These are phyloP conservation scores for Coemansia sp. DNA, from an alignment of 192 early-diverging fungal species.

Conservation along the genomic window DNA sequence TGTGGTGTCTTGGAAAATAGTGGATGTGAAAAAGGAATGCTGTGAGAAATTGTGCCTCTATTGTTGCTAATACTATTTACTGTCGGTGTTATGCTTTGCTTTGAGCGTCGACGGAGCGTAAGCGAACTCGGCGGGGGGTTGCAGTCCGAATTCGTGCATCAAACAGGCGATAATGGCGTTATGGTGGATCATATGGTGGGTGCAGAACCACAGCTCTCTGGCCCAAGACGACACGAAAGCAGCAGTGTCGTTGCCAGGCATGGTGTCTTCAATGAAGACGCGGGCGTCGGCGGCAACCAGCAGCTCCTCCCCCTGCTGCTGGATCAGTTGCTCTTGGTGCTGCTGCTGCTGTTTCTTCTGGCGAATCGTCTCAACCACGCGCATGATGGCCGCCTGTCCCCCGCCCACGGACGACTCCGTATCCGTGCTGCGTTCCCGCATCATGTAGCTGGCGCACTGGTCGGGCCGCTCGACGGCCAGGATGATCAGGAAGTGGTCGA, in stretches of 20 bases:
- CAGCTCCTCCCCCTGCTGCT: neutral
- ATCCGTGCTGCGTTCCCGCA: constrained; percentile 21
- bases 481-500: constrained; percentile 53
- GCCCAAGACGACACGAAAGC: constrained; percentile 38
- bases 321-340: neutral
- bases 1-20: too few relatives aligned
- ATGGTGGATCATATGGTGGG: constrained; percentile 57
- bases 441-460: constrained; percentile 21
- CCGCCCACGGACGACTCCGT: constrained; percentile 21
- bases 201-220: constrained; percentile 58
- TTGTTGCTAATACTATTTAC: too few relatives aligned
- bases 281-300: neutral
- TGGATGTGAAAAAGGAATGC: too few relatives aligned
- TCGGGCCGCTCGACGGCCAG: constrained; percentile 1
- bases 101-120: constrained; percentile 54
- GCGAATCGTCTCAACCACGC: neutral
- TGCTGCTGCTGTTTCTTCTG: neutral
- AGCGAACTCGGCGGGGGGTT: constrained; percentile 36
- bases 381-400: constrained; percentile 18
- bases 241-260: constrained; percentile 14
- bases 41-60: too few relatives aligned
- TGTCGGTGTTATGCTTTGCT: too few relatives aligned
- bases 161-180: constrained; percentile 51
- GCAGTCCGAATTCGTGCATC: constrained; percentile 36
- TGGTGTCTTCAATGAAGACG: constrained; percentile 15